Conservation (phyloP, 768 basidiomycete species). For the Atractiella rhizophila region DNA sequence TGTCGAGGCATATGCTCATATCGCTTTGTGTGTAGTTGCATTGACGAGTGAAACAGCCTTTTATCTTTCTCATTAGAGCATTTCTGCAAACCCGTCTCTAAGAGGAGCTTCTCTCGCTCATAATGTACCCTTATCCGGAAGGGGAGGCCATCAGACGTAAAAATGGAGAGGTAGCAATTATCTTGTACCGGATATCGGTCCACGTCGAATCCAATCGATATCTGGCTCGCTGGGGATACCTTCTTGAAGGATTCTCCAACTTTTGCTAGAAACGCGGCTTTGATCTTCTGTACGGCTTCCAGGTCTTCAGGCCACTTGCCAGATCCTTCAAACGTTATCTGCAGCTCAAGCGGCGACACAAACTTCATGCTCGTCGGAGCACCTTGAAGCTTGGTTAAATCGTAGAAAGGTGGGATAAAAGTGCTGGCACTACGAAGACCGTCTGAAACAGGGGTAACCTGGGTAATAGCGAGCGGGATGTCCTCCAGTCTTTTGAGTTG, state of each 20-base stretch:
- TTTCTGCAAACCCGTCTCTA: conserved; percentile 33
- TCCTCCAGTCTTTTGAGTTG: conserved; percentile 44
- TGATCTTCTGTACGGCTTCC: conserved; percentile 71
- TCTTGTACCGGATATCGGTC: conserved; percentile 39
- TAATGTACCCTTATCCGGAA: conserved; percentile 66
- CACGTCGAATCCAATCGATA: conserved; percentile 28
- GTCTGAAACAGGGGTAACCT: conserved; percentile 46
- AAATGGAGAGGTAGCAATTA: conserved; percentile 43
- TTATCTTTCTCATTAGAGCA: conserved; percentile 20
- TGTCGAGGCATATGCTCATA: conserved; percentile 63
- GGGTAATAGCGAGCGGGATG: conserved; percentile 50
- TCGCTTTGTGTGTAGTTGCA: conserved; percentile 35
- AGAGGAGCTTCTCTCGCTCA: conserved; percentile 52
- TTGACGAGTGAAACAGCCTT: conserved; percentile 28
- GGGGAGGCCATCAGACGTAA: conserved; percentile 61
- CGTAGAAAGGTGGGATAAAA: conserved; percentile 33
- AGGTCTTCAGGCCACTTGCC: conserved; percentile 88
- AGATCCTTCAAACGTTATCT: conserved; percentile 77
- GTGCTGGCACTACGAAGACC: conserved; percentile 53
- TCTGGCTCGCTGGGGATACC: conserved; percentile 27
- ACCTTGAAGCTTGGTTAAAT: conserved; percentile 6
- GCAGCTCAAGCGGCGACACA: conserved; percentile 40
- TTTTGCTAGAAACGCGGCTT: conserved; percentile 69
- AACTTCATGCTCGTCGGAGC: conserved; percentile 24
- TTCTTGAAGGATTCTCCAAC: conserved; percentile 42